phyloP scores from a whole-genome alignment of 805 yeast genomes.

The Metschnikowia lunata region DNA sequence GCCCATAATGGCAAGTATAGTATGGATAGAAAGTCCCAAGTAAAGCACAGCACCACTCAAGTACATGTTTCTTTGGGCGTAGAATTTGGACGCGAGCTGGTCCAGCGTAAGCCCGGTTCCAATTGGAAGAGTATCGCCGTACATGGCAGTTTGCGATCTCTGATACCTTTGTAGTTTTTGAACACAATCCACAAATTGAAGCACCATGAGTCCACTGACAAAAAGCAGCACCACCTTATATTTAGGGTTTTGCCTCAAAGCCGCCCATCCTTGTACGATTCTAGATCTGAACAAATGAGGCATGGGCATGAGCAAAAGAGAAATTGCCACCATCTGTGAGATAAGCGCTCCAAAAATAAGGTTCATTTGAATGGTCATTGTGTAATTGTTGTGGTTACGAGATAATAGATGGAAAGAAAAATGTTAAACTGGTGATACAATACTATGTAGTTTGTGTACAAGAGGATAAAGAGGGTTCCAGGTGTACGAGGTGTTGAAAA shows the following conservation, averaged over 20 bases:
- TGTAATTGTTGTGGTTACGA: constrained; percentile 4
- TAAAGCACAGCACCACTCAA: constrained; percentile 60
- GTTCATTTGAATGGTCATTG: constrained; percentile 46
- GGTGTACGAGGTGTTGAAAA: no score
- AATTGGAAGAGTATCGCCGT: constrained; percentile 8
- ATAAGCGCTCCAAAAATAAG: constrained; percentile 45
- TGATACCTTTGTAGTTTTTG: constrained; percentile 34
- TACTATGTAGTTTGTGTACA: no score
- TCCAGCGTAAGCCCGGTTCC: constrained; percentile 37
- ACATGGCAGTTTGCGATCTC: constrained; percentile 22
- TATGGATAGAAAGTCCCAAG: constrained; percentile 49
- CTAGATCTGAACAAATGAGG: constrained; percentile 45
- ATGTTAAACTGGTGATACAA: no score
- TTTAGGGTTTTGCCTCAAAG: constrained; percentile 34
- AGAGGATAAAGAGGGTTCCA: no score
- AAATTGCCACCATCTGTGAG: constrained; percentile 48
- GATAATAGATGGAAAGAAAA: no score
- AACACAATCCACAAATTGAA: constrained; percentile 54
- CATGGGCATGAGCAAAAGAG: constrained; percentile 50
- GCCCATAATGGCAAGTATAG: constrained; percentile 48
- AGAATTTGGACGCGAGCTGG: constrained; percentile 54
- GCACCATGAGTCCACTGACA: constrained; percentile 36
- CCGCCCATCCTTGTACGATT: constrained; percentile 35
- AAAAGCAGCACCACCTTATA: constrained; percentile 44
- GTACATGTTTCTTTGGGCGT: constrained; percentile 59